Base-by-base conservation (phyloP, 2,329 filamentous ascomycete species). In the Trichothecium roseum region DNA sequence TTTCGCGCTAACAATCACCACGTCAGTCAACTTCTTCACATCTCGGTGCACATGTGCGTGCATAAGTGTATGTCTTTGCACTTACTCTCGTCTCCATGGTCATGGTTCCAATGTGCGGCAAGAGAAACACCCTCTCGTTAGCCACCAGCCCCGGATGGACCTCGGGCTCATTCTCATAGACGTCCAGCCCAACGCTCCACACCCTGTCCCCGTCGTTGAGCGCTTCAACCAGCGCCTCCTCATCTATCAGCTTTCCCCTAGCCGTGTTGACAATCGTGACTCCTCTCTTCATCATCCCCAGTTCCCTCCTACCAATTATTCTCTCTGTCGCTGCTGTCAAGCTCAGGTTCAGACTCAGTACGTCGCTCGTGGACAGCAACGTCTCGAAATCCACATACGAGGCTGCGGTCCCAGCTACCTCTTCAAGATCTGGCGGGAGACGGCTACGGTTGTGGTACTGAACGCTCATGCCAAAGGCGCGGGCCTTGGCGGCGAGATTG, bases 241-340 rank as follows among this genome's bases (percentile, higher is more conserved):
- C 81, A 40, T 85, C 75, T 39, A 85, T 78, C 18, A 84, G 71
- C n/a, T 78, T 77, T 2, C 80, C 80, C 7, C 80, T 69, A 1
- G 81, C 81, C 2, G 81, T 84, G 53, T 84, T 85, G 43, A 84
- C 68, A 15, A 85, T 66, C 3, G 81, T 69, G 3, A 81, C 70
- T 7, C 78, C 78, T 34, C 69, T 63, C 57, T 84, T 85, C 81
- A 84, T 85, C 53, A 74, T 73, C 28, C 61, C 62, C 44, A 85
- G 77, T 45, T 84, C 72, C 3, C 60, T 48, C 14, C 66, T 74
- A 29, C 69, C 70, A 47, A 83, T 79, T 12, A 41, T 28, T 14
- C 38, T 36, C 22, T 35, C 29, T 45, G 81, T 78, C 48, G 70
- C 63, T 53, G 78, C 75, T 49, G 81, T 82, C 44, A 83, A 59